A percentile compares a stretch with the other conserved stretches of the same genome.
These are phyloP conservation scores for Nothophoma quercina DNA, from an alignment of 2,329 filamentous ascomycete species.

Conservation along the genomic window DNA sequence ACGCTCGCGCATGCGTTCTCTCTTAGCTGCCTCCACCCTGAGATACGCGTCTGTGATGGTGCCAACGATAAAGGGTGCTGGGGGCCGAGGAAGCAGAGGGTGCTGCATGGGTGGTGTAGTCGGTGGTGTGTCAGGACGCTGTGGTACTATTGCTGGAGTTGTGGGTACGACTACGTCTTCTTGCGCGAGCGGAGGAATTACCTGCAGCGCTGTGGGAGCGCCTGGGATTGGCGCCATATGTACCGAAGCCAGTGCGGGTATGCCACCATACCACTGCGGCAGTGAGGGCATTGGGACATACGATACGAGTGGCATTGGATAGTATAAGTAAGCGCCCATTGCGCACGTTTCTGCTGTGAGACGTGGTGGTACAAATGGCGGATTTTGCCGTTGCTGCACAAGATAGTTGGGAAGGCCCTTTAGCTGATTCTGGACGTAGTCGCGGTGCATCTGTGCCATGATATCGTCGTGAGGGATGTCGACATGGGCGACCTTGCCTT, in stretches of 20 bases:
- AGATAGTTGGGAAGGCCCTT: background rate
- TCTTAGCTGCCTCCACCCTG: constrained; percentile 9
- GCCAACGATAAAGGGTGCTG: constrained; percentile 5
- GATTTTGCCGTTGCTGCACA: background rate
- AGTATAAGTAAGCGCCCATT: background rate
- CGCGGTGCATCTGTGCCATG: background rate
- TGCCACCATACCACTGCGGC: background rate
- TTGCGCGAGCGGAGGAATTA: background rate
- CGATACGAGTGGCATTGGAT: background rate
- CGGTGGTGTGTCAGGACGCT: background rate
- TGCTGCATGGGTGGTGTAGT: background rate
- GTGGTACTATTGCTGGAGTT: background rate
- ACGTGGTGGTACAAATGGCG: constrained; percentile 4
- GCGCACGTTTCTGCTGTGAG: background rate
- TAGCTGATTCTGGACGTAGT: background rate
- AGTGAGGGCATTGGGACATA: background rate
- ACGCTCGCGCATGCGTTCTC: background rate
- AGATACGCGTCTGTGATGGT: constrained; percentile 4
- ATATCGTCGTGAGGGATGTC: background rate
- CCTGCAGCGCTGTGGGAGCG: background rate
- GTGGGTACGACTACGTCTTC: background rate
- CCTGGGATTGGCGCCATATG: background rate
- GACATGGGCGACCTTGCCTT: background rate
- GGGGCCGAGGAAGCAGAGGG: background rate
- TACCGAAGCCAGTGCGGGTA: background rate